Conservation (phyloP, 2,329 filamentous ascomycete species). For the Conoideocrella luteorostrata region DNA sequence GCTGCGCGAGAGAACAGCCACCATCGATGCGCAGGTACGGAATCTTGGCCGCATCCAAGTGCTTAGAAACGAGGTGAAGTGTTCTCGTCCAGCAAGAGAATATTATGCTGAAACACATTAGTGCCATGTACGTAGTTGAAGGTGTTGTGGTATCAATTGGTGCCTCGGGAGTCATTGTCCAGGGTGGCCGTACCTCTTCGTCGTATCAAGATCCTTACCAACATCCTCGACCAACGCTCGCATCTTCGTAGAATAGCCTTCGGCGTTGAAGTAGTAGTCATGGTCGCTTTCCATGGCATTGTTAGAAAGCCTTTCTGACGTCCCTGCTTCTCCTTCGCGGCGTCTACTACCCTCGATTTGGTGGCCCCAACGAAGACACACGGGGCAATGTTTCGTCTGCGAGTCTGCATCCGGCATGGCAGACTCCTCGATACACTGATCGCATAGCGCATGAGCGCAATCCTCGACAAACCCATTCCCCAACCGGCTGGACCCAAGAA, state of each 20-base stretch:
- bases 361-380: background rate
- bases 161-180: conserved; percentile 16
- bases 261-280: conserved; percentile 19
- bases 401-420: conserved; percentile 8
- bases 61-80: conserved; percentile 27
- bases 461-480: conserved; percentile 15
- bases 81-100: conserved; percentile 42
- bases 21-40: conserved; percentile 38
- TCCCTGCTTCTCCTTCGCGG: conserved; percentile 12
- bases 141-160: no score
- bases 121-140: no score
- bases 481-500: conserved; percentile 17
- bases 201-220: conserved; percentile 14
- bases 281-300: no score
- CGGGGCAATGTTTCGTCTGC: background rate
- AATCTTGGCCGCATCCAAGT: conserved; percentile 22
- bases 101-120: conserved; percentile 29
- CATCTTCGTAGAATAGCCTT: conserved; percentile 28
- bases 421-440: conserved; percentile 18
- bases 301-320: no score
- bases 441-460: conserved; percentile 26
- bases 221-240: conserved; percentile 24
- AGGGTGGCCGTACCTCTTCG: conserved; percentile 5
- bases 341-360: conserved; percentile 7
- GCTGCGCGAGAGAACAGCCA: conserved; percentile 24